Conservation (phyloP, 2,329 filamentous ascomycete species). For the Aspergillus jensenii region DNA sequence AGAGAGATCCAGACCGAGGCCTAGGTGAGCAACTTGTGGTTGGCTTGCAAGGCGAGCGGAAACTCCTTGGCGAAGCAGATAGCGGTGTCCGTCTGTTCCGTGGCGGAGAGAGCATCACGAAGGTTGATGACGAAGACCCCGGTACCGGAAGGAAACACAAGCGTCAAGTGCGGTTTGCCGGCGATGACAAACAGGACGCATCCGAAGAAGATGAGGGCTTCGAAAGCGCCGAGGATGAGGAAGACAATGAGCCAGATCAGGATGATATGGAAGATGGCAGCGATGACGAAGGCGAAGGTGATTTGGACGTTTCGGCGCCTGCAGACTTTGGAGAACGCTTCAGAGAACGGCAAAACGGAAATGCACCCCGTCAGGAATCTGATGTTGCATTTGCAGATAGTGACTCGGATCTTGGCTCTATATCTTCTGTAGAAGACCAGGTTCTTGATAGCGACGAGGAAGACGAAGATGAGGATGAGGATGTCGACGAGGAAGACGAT, state of each 20-base stretch:
- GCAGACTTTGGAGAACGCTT: conserved; percentile 46
- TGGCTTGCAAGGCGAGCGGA: conserved; percentile 78
- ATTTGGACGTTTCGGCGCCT: conserved; percentile 40
- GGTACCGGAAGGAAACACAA: conserved; percentile 58
- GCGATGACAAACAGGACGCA: conserved; percentile 53
- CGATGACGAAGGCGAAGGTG: conserved; percentile 36
- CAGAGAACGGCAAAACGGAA: conserved; percentile 51
- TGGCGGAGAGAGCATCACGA: conserved; percentile 67
- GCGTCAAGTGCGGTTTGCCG: conserved; percentile 51
- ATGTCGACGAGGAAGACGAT: conserved; percentile 54
- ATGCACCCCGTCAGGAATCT: conserved; percentile 58
- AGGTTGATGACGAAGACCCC: conserved; percentile 55
- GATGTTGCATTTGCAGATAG: conserved; percentile 92
- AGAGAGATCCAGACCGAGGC: conserved; percentile 69
- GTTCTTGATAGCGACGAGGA: conserved; percentile 53
- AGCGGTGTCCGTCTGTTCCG: conserved; percentile 83
- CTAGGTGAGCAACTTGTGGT: conserved; percentile 94
- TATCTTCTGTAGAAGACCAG: conserved; percentile 65
- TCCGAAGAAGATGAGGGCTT: conserved; percentile 58
- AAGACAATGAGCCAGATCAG: conserved; percentile 54
- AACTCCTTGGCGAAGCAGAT: conserved; percentile 77
- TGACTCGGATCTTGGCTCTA: conserved; percentile 90
- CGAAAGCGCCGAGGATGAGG: conserved; percentile 53
- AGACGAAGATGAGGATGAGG: conserved; percentile 48
- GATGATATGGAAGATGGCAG: conserved; percentile 38